Conservation (phyloP, 257 asterid genomes). For the Vinca minor region DNA sequence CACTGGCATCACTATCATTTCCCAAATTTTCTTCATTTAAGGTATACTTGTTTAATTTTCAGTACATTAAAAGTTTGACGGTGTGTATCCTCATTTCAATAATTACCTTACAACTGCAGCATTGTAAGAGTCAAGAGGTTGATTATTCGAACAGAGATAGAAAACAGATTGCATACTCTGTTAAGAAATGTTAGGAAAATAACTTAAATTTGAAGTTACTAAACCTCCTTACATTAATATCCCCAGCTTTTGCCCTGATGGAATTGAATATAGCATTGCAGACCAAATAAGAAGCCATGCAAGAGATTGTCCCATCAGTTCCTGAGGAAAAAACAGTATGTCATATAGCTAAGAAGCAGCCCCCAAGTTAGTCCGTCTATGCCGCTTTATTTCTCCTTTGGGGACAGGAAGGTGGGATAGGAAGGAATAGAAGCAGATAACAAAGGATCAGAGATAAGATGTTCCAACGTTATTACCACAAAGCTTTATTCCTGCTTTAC, state of each 20-base stretch:
- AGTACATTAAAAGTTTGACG: neutral
- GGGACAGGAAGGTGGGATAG: neutral
- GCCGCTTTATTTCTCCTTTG: neutral
- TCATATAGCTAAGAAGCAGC: constrained; percentile 17
- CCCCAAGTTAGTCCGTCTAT: neutral
- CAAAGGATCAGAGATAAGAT: constrained; percentile 3
- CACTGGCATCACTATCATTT: neutral
- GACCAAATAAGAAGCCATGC: constrained; percentile 76
- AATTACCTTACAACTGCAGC: neutral
- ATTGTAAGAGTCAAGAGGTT: neutral
- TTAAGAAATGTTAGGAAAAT: neutral
- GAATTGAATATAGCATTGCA: constrained; percentile 65
- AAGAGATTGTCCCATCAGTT: constrained; percentile 72
- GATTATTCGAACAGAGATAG: too few relatives aligned
- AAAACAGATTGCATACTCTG: neutral
- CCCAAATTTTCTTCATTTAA: neutral
- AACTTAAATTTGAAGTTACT: neutral
- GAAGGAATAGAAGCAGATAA: neutral
- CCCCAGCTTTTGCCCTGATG: constrained; percentile 53
- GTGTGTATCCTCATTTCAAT: too few relatives aligned
- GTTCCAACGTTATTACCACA: constrained; percentile 47
- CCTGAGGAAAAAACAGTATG: constrained; percentile 40
- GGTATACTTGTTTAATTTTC: neutral
- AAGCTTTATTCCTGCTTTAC: constrained; percentile 70
- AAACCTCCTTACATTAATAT: constrained; percentile 52